These are phyloP conservation scores for Penicilliopsis zonata DNA, from an alignment of 495 filamentous ascomycete genomes.

Conservation along the genomic window DNA sequence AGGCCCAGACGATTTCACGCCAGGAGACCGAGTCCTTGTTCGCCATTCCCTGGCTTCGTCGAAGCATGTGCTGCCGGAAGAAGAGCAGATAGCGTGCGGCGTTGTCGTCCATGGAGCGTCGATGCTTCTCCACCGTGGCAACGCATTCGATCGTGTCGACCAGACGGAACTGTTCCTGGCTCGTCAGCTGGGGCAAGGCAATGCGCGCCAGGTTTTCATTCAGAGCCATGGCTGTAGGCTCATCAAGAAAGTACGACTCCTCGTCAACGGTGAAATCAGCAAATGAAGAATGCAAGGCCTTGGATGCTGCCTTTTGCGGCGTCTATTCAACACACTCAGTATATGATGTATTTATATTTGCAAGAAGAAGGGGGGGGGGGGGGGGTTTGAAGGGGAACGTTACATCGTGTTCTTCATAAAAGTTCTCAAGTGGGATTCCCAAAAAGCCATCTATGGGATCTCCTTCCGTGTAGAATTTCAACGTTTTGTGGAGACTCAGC, in stretches of 20 bases:
- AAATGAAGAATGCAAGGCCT: conserved; percentile 42
- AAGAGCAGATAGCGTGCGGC: conserved; percentile 84
- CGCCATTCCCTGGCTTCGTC: conserved; percentile 44
- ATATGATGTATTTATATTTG: conserved; percentile 13
- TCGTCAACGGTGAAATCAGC: conserved; percentile 46
- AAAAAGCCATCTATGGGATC: conserved; percentile 74
- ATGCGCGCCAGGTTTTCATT: conserved; percentile 67
- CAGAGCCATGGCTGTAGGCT: conserved; percentile 56
- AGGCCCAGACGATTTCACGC: conserved; percentile 93
- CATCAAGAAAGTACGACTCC: conserved; percentile 52
- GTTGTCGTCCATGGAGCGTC: conserved; percentile 86
- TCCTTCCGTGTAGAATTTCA: conserved; percentile 76
- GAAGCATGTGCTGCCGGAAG: conserved; percentile 73
- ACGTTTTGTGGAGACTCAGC: conserved; percentile 57
- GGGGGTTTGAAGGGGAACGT: conserved; percentile 5
- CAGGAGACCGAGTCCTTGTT: conserved; percentile 66
- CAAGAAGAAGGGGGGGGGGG: not conserved
- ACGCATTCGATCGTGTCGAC: conserved; percentile 82
- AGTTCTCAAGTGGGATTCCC: conserved; percentile 57
- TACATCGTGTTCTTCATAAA: conserved; percentile 46
- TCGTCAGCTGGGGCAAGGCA: conserved; percentile 71
- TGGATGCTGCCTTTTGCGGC: conserved; percentile 27
- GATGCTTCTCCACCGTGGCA: conserved; percentile 76
- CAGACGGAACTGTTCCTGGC: conserved; percentile 80
- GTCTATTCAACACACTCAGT: conserved; percentile 10